A percentile compares a stretch with the other conserved stretches of the same genome.
Evolutionary conservation across 495 filamentous ascomycete genomes (phyloP).

Genomic region (Endocarpon pusillum): DNA sequence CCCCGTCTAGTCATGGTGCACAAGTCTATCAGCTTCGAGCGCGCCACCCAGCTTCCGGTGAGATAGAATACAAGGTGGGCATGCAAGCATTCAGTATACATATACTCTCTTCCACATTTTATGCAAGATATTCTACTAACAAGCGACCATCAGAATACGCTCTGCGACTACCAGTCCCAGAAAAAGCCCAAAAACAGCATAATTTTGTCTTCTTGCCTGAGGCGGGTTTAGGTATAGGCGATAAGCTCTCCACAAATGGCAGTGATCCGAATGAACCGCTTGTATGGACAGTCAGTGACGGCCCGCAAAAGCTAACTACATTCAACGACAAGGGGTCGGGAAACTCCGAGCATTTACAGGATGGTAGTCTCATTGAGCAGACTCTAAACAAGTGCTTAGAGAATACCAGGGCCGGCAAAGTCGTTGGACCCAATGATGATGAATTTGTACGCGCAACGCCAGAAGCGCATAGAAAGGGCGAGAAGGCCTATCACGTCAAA

Average conservation of each 20-base stretch:
- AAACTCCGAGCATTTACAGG: constrained; percentile 39
- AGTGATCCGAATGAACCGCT: constrained; percentile 42
- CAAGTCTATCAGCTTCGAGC: background rate
- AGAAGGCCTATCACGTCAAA: constrained; percentile 84
- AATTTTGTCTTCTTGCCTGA: constrained; percentile 77
- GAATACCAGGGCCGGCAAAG: constrained; percentile 34
- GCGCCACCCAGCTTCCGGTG: background rate
- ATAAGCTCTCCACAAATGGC: constrained; percentile 23
- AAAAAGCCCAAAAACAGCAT: constrained; percentile 73
- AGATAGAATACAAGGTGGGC: background rate
- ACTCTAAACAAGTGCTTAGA: constrained; percentile 35
- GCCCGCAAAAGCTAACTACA: constrained; percentile 46
- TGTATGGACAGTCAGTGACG: constrained; percentile 66
- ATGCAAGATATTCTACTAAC: constrained; percentile 1
- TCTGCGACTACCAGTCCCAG: constrained; percentile 73
- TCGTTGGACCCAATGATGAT: constrained; percentile 52
- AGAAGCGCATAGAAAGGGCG: constrained; percentile 74
- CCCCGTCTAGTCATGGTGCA: background rate
- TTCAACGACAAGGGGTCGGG: constrained; percentile 26
- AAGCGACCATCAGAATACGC: constrained; percentile 39
- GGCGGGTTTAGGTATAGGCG: constrained; percentile 37
- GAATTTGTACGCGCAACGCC: constrained; percentile 62
- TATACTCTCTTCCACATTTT: background rate
- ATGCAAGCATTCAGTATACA: background rate
- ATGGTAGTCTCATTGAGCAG: constrained; percentile 42